These are phyloP conservation scores for Gymnopilus junonius DNA, from an alignment of 768 basidiomycete species.

Conservation along the genomic window DNA sequence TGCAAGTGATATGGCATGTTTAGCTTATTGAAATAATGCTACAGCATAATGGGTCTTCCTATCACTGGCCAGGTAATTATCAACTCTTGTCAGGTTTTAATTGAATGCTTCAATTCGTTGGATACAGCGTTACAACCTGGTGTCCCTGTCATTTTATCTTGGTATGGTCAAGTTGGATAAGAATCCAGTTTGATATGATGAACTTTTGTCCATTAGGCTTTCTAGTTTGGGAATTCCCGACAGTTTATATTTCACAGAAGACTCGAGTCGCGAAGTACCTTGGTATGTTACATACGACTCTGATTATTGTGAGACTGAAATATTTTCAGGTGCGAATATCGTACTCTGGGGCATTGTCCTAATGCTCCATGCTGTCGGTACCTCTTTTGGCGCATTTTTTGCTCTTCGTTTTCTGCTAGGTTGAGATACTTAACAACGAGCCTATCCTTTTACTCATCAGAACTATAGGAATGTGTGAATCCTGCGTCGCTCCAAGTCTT, in stretches of 20 bases:
- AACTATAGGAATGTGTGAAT: slow-evolving; percentile 64
- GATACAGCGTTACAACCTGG: slow-evolving; percentile 61
- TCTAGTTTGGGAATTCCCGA: slow-evolving; percentile 67
- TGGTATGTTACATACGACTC: slow-evolving; percentile 35
- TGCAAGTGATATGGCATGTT: not conserved
- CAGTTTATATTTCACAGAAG: slow-evolving; percentile 68
- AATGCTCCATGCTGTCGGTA: slow-evolving; percentile 61
- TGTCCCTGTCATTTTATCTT: slow-evolving; percentile 67
- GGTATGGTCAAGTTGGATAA: slow-evolving; percentile 37
- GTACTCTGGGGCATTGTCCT: slow-evolving; percentile 61
- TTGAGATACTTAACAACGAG: slow-evolving; percentile 22
- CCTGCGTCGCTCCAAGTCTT: slow-evolving; percentile 64
- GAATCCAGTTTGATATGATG: not conserved
- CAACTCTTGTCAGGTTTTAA: not conserved
- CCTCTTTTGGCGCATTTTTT: slow-evolving; percentile 66
- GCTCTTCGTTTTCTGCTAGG: slow-evolving; percentile 64
- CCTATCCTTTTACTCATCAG: not conserved
- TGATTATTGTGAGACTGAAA: not conserved
- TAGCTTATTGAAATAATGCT: not conserved
- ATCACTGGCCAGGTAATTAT: slow-evolving; percentile 57
- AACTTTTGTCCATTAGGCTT: slow-evolving; percentile 40
- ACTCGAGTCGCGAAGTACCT: slow-evolving; percentile 64
- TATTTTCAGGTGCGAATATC: slow-evolving; percentile 54
- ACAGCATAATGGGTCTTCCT: slow-evolving; percentile 68
- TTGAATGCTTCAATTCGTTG: not conserved